phyloP scores from a whole-genome alignment of 805 yeast genomes.

The Kregervanrija pseudodelftensis region DNA sequence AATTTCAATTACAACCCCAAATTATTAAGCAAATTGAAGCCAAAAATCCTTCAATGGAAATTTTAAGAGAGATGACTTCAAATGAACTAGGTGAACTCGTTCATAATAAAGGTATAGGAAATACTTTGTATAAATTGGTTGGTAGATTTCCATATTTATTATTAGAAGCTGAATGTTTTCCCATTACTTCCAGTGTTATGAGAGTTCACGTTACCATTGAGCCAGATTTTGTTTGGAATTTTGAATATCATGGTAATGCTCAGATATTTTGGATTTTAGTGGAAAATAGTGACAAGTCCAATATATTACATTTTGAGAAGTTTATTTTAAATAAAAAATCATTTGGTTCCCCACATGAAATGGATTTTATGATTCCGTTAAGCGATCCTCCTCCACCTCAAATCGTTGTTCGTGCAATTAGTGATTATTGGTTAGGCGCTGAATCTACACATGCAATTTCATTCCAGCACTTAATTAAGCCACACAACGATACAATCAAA shows the following conservation, averaged over 20 bases:
- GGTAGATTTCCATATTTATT: conserved; percentile 69
- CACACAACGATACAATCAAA: conserved; percentile 78
- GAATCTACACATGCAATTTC: conserved; percentile 73
- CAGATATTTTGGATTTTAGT: conserved; percentile 91
- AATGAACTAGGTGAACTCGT: conserved; percentile 84
- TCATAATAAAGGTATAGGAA: conserved; percentile 74
- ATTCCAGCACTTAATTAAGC: conserved; percentile 83
- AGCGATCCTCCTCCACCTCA: conserved; percentile 89
- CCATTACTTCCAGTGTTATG: conserved; percentile 82
- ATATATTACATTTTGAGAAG: conserved; percentile 76
- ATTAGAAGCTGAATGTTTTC: conserved; percentile 78
- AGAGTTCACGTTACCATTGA: conserved; percentile 63
- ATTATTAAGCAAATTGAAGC: conserved; percentile 55
- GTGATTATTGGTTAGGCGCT: conserved; percentile 87
- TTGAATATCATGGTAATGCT: conserved; percentile 68
- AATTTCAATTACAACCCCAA: conserved; percentile 71
- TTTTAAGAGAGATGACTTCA: conserved; percentile 62
- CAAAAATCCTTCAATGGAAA: conserved; percentile 63
- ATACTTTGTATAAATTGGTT: conserved; percentile 48
- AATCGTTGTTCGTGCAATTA: conserved; percentile 66
- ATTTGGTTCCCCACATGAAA: conserved; percentile 48
- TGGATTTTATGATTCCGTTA: conserved; percentile 90
- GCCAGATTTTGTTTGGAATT: conserved; percentile 86
- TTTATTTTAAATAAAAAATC: conserved; percentile 59
- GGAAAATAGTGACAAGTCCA: conserved; percentile 72